A percentile compares a stretch with the other conserved stretches of the same genome.
Evolutionary conservation across 2,329 filamentous ascomycete genomes (phyloP).

Genomic region (Colletotrichum graminicola): DNA sequence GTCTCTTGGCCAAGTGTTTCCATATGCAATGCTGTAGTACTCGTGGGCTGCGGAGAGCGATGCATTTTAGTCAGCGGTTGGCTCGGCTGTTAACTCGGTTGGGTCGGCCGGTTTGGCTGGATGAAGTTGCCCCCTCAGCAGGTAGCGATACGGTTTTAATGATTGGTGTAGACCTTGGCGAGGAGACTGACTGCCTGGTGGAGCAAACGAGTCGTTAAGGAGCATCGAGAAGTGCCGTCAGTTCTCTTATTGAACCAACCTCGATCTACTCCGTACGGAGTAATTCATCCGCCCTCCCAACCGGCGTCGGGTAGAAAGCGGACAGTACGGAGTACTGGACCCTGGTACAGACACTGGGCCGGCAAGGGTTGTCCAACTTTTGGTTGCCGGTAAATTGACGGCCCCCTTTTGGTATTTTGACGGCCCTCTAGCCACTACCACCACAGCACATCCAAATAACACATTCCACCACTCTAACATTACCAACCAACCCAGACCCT

Average conservation of each 20-base stretch:
- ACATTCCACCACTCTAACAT: too few species aligned
- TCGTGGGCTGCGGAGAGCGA: background rate
- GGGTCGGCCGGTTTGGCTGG: background rate
- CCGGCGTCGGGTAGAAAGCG: background rate
- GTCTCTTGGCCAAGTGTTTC: background rate
- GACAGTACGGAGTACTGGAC: too few species aligned
- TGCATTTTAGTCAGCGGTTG: background rate
- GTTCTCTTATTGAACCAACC: background rate
- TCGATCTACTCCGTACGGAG: background rate
- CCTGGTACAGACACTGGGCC: too few species aligned
- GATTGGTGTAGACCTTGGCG: background rate
- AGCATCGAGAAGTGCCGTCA: background rate
- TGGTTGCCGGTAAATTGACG: too few species aligned
- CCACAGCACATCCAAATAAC: too few species aligned
- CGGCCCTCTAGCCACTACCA: too few species aligned
- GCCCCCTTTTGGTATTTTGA: too few species aligned
- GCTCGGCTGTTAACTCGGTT: too few species aligned
- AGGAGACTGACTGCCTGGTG: background rate
- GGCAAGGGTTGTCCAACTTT: too few species aligned
- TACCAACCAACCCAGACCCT: too few species aligned
- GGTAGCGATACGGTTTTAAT: background rate
- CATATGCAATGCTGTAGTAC: background rate
- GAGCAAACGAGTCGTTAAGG: background rate
- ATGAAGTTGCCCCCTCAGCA: too few species aligned
- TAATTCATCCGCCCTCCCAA: background rate